These are phyloP conservation scores for Adansonia grandidieri DNA, from an alignment of 441 rosid genomes.

Conservation along the genomic window DNA sequence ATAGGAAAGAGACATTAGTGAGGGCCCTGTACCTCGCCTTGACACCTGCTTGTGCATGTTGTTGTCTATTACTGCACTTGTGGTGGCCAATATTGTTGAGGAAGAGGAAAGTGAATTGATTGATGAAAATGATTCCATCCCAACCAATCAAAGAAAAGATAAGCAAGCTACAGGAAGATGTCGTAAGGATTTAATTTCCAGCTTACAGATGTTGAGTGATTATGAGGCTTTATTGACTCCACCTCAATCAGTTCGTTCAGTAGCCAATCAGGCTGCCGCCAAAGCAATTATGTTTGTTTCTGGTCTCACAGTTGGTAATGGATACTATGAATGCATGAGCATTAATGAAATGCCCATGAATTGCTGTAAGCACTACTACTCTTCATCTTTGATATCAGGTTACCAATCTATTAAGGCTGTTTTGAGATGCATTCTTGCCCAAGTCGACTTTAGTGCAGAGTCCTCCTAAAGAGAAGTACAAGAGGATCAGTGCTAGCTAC, in stretches of 20 bases:
- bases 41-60: constrained; percentile 89
- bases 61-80: constrained; percentile 76
- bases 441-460: not conserved
- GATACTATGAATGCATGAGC: constrained; percentile 70
- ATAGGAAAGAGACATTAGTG: constrained; percentile 91
- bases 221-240: constrained; percentile 80
- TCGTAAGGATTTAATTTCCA: constrained; percentile 66
- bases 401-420: constrained; percentile 9
- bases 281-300: constrained; percentile 79
- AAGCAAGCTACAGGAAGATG: constrained; percentile 59
- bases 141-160: constrained; percentile 55
- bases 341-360: constrained; percentile 73
- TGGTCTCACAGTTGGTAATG: constrained; percentile 59
- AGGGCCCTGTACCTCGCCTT: constrained; percentile 87
- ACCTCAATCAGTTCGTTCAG: constrained; percentile 64
- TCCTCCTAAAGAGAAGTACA: constrained; percentile 4
- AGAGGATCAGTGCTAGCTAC: not conserved
- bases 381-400: constrained; percentile 4
- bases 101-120: constrained; percentile 85
- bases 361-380: constrained; percentile 65
- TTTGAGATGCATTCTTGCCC: not conserved
- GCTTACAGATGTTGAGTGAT: constrained; percentile 87
- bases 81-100: constrained; percentile 82
- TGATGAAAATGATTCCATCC: constrained; percentile 51
- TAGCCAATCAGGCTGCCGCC: constrained; percentile 95